phyloP scores from a whole-genome alignment of 306 rosid species.

The Lathyrus tuberosus region DNA sequence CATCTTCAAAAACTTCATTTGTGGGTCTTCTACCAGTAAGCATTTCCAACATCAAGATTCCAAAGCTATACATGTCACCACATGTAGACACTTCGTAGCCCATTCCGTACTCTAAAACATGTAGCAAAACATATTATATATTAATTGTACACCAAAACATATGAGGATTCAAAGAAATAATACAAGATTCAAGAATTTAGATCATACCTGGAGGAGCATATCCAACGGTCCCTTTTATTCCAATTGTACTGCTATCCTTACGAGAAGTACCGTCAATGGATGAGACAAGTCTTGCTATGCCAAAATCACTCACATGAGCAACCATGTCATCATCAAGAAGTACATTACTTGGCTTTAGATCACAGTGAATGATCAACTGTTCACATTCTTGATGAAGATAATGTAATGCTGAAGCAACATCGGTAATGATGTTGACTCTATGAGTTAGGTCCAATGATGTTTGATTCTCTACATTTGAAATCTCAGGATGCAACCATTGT shows the following conservation, averaged over 20 bases:
- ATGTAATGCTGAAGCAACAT: background rate
- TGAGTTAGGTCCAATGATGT: background rate
- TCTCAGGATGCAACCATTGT: background rate
- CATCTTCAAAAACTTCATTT: background rate
- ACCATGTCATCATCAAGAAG: background rate
- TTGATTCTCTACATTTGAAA: background rate
- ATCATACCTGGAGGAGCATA: background rate
- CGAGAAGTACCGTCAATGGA: background rate
- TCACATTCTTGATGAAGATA: background rate
- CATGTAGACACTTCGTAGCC: background rate
- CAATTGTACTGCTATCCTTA: background rate
- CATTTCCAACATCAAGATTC: background rate
- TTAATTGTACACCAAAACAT: background rate
- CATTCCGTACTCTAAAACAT: background rate
- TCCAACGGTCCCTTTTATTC: background rate
- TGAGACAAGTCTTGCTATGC: background rate
- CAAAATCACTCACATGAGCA: background rate
- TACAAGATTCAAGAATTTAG: background rate
- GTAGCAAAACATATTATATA: too few species aligned
- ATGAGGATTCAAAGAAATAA: background rate
- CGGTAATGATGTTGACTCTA: background rate
- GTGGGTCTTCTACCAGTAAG: background rate
- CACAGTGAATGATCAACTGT: background rate
- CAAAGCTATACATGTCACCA: slow-evolving; percentile 8
- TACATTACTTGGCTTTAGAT: background rate